Base-by-base conservation (phyloP, 2,329 filamentous ascomycete species). In the Gaeumannomyces tritici region DNA sequence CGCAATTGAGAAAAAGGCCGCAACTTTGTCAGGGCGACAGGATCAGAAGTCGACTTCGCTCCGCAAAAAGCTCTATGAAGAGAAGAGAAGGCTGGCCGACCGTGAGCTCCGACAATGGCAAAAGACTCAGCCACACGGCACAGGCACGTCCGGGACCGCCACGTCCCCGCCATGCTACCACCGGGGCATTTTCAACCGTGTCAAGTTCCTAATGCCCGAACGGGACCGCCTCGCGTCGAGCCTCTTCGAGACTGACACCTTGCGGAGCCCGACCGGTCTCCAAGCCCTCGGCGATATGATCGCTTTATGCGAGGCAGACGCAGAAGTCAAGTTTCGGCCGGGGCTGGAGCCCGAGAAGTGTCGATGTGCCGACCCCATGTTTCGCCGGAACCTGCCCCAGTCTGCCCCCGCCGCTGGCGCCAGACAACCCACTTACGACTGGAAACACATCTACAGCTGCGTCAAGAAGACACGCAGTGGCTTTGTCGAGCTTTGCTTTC, bases 321-420 rank as follows among this genome's bases (percentile, higher is more conserved):
- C 33, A 18, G 55, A 62, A 59, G 55, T 62, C 21, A 24, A 62
- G 54, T 62, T 62, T 33, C 33, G 61, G 18, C 55, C 55, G n/a
- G 51, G 55, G 28, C 57, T 62, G 31, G 31, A 62, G 55, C 61
- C 61, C 6, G 61, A 51, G 26, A 62, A 62, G 27, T 62, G 55
- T 27, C 4, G 47, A 55, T 55, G 51, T 15, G 51, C 21, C 51
- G 21, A n/a, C 51, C n/a, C n/a, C n/a, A n/a, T n/a, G n/a, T n/a
- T n/a, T n/a, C n/a, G n/a, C n/a, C 24, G 51, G 18, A 55, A 55
- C 4, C 18, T 24, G 2, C 21, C 51, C 51, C 51, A 15, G 26
- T 55, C 21, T 55, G 21, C 51, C 21, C 51, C 8, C 51, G 21
- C 51, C 51, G 51, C 18, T 15, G 13, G 8, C 51, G 51, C n/a